These are phyloP conservation scores for Solioccasus polychromus DNA, from an alignment of 768 basidiomycete species.

Conservation along the genomic window DNA sequence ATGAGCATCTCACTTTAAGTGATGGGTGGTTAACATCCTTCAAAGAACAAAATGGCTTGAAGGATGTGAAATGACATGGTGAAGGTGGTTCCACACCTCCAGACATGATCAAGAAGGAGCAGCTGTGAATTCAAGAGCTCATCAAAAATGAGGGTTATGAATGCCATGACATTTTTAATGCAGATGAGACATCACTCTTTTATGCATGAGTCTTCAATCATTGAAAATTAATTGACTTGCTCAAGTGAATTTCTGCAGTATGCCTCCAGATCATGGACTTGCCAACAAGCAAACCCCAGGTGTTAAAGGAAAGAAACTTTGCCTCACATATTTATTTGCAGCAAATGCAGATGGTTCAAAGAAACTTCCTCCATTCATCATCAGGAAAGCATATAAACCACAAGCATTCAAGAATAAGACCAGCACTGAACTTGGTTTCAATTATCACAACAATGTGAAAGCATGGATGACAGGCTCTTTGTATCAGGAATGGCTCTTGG, in stretches of 20 bases:
- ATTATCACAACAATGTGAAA: no score
- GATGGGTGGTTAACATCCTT: neutral
- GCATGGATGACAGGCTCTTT: no score
- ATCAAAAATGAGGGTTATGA: conserved; percentile 28
- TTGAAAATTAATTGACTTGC: neutral
- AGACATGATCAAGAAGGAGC: conserved; percentile 26
- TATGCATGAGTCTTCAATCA: conserved; percentile 26
- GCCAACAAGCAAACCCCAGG: neutral
- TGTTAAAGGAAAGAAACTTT: neutral
- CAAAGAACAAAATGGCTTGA: neutral
- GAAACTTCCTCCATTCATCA: no score
- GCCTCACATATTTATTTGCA: no score
- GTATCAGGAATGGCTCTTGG: no score
- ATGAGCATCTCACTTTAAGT: neutral
- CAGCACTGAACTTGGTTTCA: no score
- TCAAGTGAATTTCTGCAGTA: neutral
- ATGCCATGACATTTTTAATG: conserved; percentile 33
- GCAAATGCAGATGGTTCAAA: no score
- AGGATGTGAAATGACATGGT: conserved; percentile 21
- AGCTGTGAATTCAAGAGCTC: conserved; percentile 22
- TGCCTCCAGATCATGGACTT: conserved; percentile 2
- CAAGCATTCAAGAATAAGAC: no score
- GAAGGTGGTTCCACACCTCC: conserved; percentile 32
- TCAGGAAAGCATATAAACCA: no score
- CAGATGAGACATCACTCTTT: conserved; percentile 37